Conservation (phyloP, 2,329 filamentous ascomycete genomes). For the Fonsecaea nubica region DNA sequence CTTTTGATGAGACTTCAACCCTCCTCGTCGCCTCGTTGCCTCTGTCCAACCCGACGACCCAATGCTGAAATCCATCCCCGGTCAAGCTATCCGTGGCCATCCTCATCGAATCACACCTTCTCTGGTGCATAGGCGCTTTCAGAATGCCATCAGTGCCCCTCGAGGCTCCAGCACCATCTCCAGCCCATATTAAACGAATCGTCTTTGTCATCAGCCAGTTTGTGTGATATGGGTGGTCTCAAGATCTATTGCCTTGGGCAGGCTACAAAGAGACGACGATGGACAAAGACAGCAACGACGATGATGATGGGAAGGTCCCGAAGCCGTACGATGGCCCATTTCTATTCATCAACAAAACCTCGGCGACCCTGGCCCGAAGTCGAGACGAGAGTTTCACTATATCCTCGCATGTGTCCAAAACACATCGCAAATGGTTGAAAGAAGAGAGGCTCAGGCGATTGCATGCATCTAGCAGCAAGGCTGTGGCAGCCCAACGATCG, state of each 20-base stretch:
- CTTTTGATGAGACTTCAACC: slow-evolving; percentile 3
- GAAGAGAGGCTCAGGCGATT: slow-evolving; percentile 21
- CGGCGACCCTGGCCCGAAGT: slow-evolving; percentile 10
- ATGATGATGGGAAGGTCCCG: neutral
- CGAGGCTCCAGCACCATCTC: neutral
- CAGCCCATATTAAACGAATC: neutral
- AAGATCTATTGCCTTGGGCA: neutral
- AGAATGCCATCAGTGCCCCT: neutral
- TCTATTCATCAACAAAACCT: slow-evolving; percentile 29
- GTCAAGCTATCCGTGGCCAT: neutral
- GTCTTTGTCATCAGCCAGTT: neutral
- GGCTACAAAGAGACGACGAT: slow-evolving; percentile 6
- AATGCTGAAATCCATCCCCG: neutral
- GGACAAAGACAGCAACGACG: slow-evolving; percentile 10
- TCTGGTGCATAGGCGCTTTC: neutral
- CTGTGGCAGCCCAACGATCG: slow-evolving; percentile 14
- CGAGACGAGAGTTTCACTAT: slow-evolving; percentile 30
- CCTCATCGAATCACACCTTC: neutral
- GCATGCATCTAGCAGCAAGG: slow-evolving; percentile 17
- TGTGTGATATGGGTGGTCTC: slow-evolving; percentile 6
- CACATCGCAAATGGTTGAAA: slow-evolving; percentile 26
- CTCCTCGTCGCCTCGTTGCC: neutral
- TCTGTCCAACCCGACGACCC: neutral
- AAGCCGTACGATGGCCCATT: slow-evolving; percentile 7
- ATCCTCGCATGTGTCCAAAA: slow-evolving; percentile 29